Conservation (phyloP, 2,329 filamentous ascomycete species). For the Clarireedia monteithiana region DNA sequence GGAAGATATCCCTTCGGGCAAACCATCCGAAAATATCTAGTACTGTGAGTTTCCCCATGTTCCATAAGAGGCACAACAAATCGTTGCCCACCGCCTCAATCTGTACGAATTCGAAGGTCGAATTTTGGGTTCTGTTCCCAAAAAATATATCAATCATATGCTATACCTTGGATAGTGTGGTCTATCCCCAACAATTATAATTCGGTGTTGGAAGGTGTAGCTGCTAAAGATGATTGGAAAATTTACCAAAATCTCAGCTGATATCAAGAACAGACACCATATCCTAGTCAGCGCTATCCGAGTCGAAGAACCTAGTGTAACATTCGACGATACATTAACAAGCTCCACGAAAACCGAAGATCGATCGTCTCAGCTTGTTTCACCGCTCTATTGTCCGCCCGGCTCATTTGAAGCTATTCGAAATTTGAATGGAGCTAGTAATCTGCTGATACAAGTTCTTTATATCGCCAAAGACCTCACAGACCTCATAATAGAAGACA, state of each 20-base stretch:
- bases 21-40: no score
- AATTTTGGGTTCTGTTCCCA: no score
- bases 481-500: neutral
- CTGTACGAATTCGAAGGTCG: no score
- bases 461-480: neutral
- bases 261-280: neutral
- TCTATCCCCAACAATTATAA: no score
- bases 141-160: no score
- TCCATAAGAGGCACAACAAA: no score
- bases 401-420: neutral
- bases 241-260: neutral
- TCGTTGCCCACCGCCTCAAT: no score
- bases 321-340: neutral
- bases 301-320: neutral
- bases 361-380: neutral
- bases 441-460: neutral
- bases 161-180: no score
- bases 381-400: neutral
- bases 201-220: no score
- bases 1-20: no score
- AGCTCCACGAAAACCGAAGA: neutral
- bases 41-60: no score
- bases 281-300: neutral
- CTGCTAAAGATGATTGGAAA: no score
- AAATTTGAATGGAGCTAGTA: neutral